Evolutionary conservation across 2,329 filamentous ascomycete genomes (phyloP).

Genomic region (Boeremia lycopersici): DNA sequence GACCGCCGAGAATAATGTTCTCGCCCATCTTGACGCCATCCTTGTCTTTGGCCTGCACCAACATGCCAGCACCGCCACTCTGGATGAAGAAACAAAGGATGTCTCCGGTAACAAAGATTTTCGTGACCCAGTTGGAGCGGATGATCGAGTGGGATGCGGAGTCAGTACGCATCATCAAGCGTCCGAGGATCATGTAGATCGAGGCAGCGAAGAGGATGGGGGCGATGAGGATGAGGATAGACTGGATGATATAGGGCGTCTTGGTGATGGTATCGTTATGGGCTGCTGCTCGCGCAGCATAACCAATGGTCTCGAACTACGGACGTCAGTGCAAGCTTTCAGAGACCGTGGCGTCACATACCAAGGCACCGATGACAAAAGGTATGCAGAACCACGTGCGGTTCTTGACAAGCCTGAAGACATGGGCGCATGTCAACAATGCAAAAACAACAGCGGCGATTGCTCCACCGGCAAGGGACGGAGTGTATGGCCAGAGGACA

Average conservation of each 20-base stretch:
- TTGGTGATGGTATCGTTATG: conserved; percentile 39
- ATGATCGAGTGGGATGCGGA: conserved; percentile 54
- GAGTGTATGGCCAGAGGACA: conserved; percentile 50
- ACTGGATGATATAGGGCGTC: conserved; percentile 48
- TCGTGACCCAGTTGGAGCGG: conserved; percentile 55
- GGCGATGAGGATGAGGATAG: conserved; percentile 50
- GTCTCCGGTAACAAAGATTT: conserved; percentile 62
- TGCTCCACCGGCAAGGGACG: conserved; percentile 55
- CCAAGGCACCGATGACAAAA: conserved; percentile 56
- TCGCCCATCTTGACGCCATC: conserved; percentile 49
- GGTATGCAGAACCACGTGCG: conserved; percentile 59
- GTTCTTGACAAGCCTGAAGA: conserved; percentile 51
- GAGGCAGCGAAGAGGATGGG: conserved; percentile 56
- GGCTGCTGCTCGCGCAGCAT: conserved; percentile 36
- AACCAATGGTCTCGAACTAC: conserved; percentile 51
- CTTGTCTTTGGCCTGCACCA: conserved; percentile 36
- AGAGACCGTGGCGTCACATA: conserved; percentile 44
- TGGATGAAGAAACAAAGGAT: conserved; percentile 61
- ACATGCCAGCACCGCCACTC: conserved; percentile 54
- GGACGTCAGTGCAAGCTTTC: not conserved
- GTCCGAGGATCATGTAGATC: conserved; percentile 55
- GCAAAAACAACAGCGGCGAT: conserved; percentile 58
- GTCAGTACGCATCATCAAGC: conserved; percentile 50
- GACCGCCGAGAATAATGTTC: conserved; percentile 61
- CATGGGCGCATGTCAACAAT: conserved; percentile 51